Evolutionary conservation across 306 rosid species (phyloP).

Genomic region (Vicia faba): DNA sequence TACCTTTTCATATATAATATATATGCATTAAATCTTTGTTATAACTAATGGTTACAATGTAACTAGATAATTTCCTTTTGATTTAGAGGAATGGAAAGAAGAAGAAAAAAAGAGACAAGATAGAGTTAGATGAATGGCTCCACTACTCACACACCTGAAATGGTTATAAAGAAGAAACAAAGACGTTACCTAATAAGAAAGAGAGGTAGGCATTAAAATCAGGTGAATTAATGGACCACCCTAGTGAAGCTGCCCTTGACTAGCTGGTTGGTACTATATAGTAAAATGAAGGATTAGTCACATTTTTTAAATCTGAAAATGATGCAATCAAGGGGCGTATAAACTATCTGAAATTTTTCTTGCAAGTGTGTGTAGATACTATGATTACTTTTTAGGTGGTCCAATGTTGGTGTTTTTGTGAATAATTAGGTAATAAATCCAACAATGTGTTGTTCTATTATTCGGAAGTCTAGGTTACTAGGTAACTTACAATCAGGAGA

Average conservation of each 20-base stretch:
- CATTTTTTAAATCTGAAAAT: slow-evolving; percentile 37
- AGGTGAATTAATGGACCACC: slow-evolving; percentile 70
- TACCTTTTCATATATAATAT: background rate
- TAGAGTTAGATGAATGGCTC: background rate
- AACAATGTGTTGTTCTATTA: slow-evolving; percentile 40
- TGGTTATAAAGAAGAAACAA: slow-evolving; percentile 43
- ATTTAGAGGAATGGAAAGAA: slow-evolving; percentile 28
- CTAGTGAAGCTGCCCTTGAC: slow-evolving; percentile 47
- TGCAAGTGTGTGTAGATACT: slow-evolving; percentile 28
- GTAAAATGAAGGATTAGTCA: slow-evolving; percentile 24
- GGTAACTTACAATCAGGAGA: slow-evolving; percentile 36
- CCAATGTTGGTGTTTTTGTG: slow-evolving; percentile 34
- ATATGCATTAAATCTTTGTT: background rate
- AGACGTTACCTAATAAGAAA: slow-evolving; percentile 40
- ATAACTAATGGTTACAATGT: background rate
- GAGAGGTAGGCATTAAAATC: slow-evolving; percentile 50
- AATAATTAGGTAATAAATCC: slow-evolving; percentile 40
- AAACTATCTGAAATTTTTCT: slow-evolving; percentile 44
- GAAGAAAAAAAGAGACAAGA: background rate
- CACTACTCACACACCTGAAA: slow-evolving; percentile 51
- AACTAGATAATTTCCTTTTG: slow-evolving; percentile 8
- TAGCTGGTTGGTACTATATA: slow-evolving; percentile 42
- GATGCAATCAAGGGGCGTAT: slow-evolving; percentile 47
- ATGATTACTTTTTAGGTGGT: slow-evolving; percentile 52
- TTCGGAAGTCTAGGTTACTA: slow-evolving; percentile 38